A percentile compares a stretch with the other conserved stretches of the same genome.
Conservation (phyloP, 176 grass and related monocot genomes). For the Triticum turgidum region DNA sequence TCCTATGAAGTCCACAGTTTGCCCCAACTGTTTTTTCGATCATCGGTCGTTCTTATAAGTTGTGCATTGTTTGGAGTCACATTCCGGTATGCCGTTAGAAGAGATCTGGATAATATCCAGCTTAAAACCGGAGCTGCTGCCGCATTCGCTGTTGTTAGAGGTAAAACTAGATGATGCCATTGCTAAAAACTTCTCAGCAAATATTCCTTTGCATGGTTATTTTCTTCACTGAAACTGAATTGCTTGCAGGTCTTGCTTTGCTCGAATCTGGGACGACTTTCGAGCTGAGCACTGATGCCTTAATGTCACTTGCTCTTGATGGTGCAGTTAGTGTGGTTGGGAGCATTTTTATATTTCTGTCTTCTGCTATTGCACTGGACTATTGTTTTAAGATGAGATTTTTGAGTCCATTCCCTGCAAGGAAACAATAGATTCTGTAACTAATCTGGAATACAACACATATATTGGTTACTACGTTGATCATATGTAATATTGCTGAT, state of each 20-base stretch:
- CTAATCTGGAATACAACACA: slow-evolving; percentile 4
- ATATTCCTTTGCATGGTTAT: neutral
- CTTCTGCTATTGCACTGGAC: slow-evolving; percentile 82
- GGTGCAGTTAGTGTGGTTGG: slow-evolving; percentile 59
- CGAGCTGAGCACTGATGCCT: slow-evolving; percentile 55
- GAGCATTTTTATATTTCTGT: slow-evolving; percentile 77
- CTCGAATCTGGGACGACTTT: slow-evolving; percentile 46
- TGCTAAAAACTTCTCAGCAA: slow-evolving; percentile 22
- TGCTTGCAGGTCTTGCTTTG: slow-evolving; percentile 68
- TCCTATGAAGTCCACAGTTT: slow-evolving; percentile 61
- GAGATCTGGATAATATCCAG: slow-evolving; percentile 79
- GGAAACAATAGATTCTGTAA: slow-evolving; percentile 48
- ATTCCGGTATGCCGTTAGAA: slow-evolving; percentile 78
- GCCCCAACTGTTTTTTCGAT: slow-evolving; percentile 52
- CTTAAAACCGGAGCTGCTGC: slow-evolving; percentile 70
- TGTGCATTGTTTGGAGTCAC: slow-evolving; percentile 82
- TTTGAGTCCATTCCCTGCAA: slow-evolving; percentile 78
- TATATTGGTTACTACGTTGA: neutral
- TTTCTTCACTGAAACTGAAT: slow-evolving; percentile 26
- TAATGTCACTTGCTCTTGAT: slow-evolving; percentile 50
- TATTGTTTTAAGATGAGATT: slow-evolving; percentile 84
- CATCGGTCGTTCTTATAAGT: slow-evolving; percentile 55
- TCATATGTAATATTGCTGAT: slow-evolving; percentile 29
- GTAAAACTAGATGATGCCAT: slow-evolving; percentile 39
- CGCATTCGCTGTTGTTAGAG: slow-evolving; percentile 77